Evolutionary conservation across 306 rosid genomes (phyloP), one percentile per base, ranked within the genome.

Genomic region (Prunus mongolica): DNA sequence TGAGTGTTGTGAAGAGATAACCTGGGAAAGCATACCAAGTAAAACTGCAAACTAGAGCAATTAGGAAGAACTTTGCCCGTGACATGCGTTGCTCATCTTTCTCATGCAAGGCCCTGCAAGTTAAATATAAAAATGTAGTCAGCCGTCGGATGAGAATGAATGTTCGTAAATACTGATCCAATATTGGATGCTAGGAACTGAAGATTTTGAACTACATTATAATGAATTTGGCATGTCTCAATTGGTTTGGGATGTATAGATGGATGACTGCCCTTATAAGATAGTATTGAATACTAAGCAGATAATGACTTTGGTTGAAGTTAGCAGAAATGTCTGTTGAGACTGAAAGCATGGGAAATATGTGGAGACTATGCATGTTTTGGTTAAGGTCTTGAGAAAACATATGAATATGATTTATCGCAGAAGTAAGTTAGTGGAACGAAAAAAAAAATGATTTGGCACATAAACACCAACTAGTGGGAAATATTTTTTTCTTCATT

Each of bases 71-170:
- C 68, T 89, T 89, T 30, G 83, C 87, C 58, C 87, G 60, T 47
- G 98, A 69, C 73, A 84, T 83, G 13, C 86, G 76, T 9, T 65
- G 74, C 13, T 84, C 80, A 8, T 89, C 96, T 82, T 89, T 87
- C 82, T 91, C 97, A 22, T 93, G 97, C 88, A 93, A 77, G 30
- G 97, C 89, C 81, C 97, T 89, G 92, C 82, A 77, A 24, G 16
- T 6, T 28, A 55, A 32, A 69, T 57, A 18, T 2, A 34, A 22
- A 70, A 49, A 12, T 4, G 18, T 47, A 38, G 41, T 34, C 24
- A 41, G 32, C 47, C 13, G 46, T 61, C 44, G 19, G 46, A 24
- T 61, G 30, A 13, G 12, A 38, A 19, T 15, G 24, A 27, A 30
- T 18, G 4, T 8, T 11, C 28, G 28, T 10, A 34, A 24, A 3